phyloP scores from a whole-genome alignment of 495 filamentous ascomycete genomes.

The Evansstolkia leycettana region DNA sequence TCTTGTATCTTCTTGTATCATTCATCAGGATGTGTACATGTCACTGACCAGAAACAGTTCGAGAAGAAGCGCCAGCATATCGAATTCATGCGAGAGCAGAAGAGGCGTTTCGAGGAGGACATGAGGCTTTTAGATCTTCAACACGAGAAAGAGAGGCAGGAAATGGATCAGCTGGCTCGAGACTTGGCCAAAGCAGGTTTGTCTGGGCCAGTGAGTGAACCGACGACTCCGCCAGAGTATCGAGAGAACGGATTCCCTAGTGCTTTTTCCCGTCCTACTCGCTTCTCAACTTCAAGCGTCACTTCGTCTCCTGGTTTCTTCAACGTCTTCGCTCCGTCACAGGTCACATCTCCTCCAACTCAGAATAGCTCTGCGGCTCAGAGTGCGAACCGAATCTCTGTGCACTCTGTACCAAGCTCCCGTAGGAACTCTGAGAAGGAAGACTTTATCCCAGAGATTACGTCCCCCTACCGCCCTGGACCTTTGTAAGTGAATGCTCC shows the following conservation, averaged over 20 bases:
- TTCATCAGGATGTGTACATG: not conserved
- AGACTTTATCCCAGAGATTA: constrained; percentile 23
- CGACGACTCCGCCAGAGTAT: constrained; percentile 93
- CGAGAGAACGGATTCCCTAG: constrained; percentile 63
- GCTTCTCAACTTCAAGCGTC: constrained; percentile 74
- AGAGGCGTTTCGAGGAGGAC: constrained; percentile 71
- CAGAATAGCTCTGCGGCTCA: constrained; percentile 9
- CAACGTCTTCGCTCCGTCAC: constrained; percentile 60
- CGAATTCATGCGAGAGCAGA: constrained; percentile 75
- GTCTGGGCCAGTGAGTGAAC: constrained; percentile 76
- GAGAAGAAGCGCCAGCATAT: constrained; percentile 87
- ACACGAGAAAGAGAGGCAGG: constrained; percentile 64
- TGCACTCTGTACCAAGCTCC: constrained; percentile 77
- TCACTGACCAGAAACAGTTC: constrained; percentile 44
- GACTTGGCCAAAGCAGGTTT: constrained; percentile 51
- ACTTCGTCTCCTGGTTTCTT: constrained; percentile 68
- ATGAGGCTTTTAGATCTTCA: constrained; percentile 77
- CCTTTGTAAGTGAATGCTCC: constrained; percentile 24
- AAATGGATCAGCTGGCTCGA: constrained; percentile 70
- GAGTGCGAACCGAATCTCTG: constrained; percentile 37
- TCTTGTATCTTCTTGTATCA: not conserved
- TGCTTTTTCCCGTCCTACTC: constrained; percentile 62
- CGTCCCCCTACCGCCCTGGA: constrained; percentile 21
- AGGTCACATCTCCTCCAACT: constrained; percentile 47
- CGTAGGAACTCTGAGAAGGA: constrained; percentile 50